phyloP scores from a whole-genome alignment of 2,329 filamentous ascomycete genomes.

The Pyrenochaeta sp. region DNA sequence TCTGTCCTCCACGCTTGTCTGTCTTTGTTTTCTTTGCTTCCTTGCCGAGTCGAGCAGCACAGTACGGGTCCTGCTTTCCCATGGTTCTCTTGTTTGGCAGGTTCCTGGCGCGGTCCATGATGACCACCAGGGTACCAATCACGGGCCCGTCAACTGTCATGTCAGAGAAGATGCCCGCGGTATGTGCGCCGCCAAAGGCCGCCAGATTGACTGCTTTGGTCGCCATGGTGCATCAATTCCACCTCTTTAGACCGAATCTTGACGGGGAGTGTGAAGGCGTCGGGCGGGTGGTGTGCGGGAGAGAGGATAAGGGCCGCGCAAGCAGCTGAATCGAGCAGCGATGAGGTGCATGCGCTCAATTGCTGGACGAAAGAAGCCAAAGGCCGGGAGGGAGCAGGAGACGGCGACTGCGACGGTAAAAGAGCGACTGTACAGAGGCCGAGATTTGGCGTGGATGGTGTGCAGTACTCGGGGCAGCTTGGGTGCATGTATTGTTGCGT shows the following conservation, averaged over 20 bases:
- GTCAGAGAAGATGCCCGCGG: conserved; percentile 92
- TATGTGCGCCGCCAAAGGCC: conserved; percentile 70
- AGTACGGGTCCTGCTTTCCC: conserved; percentile 98
- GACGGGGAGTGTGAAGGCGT: not conserved
- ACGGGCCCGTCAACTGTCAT: conserved; percentile 91
- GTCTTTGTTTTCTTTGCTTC: conserved; percentile 97
- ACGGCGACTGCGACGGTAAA: conserved; percentile 17
- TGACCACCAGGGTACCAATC: conserved; percentile 90
- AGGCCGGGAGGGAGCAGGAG: not conserved
- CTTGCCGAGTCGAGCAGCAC: conserved; percentile 90
- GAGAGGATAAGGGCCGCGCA: not conserved
- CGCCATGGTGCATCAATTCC: conserved; percentile 41
- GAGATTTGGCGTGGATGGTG: conserved; percentile 10
- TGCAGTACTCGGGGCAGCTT: conserved; percentile 10
- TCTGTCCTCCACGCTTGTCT: conserved; percentile 93
- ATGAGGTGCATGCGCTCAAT: conserved; percentile 34
- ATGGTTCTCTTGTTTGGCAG: conserved; percentile 96
- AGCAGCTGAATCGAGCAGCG: not conserved
- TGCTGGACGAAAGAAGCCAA: conserved; percentile 6
- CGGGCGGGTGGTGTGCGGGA: not conserved
- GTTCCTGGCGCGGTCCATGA: conserved; percentile 96
- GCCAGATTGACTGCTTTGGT: conserved; percentile 41
- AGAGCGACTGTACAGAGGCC: conserved; percentile 25
- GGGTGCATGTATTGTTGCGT: conserved; percentile 4
- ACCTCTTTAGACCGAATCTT: not conserved